A percentile compares a stretch with the other conserved stretches of the same genome.
Conservation (phyloP, 1,284 basidiomycete genomes). For the Ceratobasidium sp. region DNA sequence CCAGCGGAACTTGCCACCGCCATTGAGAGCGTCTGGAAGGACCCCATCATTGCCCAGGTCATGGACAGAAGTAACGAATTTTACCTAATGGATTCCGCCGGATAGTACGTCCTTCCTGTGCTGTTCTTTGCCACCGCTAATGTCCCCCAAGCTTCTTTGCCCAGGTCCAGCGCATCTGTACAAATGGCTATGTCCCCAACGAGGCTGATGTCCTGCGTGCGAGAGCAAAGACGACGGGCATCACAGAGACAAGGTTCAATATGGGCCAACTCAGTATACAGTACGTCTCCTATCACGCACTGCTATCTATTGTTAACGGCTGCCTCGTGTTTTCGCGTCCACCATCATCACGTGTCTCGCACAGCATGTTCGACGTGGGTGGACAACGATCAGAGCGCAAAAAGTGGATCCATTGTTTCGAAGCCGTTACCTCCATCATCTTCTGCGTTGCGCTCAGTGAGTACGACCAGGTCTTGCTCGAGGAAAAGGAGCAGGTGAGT, state of each 20-base stretch:
- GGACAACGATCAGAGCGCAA: constrained; percentile 93
- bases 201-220: constrained; percentile 90
- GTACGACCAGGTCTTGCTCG: constrained; percentile 89
- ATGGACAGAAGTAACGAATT: constrained; percentile 90
- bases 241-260: constrained; percentile 79
- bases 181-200: constrained; percentile 81
- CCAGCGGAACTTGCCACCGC: constrained; percentile 73
- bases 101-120: constrained; percentile 67
- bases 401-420: constrained; percentile 96
- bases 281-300: constrained; percentile 31
- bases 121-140: background rate
- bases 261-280: constrained; percentile 40
- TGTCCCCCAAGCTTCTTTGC: constrained; percentile 76
- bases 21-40: constrained; percentile 87
- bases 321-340: background rate
- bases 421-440: constrained; percentile 93
- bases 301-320: background rate
- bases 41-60: constrained; percentile 84
- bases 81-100: constrained; percentile 95
- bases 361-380: constrained; percentile 87
- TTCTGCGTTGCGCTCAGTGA: constrained; percentile 94
- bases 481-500: constrained; percentile 77
- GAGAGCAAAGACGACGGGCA: constrained; percentile 90
- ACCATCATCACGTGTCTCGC: background rate
- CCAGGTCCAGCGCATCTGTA: constrained; percentile 82